Evolutionary conservation across 352 stramenopile species (phyloP).

Genomic region (Elongisporangium anandrum): DNA sequence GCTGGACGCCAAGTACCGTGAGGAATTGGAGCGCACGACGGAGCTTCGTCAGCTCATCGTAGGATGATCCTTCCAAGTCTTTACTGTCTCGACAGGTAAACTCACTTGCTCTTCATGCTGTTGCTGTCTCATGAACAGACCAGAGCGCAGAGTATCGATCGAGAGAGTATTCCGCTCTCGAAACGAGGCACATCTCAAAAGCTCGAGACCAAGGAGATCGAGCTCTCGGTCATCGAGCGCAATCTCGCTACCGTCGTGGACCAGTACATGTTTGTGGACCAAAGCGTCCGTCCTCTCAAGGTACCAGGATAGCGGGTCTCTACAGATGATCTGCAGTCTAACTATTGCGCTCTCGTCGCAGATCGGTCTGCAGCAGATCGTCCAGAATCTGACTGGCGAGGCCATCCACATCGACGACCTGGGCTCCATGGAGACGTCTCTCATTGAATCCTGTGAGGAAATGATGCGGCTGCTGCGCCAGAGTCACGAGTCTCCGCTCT

Average conservation of each 20-base stretch:
- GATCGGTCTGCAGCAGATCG: conserved; percentile 78
- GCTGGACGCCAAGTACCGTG: conserved; percentile 56
- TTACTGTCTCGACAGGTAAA: too few relatives aligned
- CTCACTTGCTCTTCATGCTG: conserved; percentile 1
- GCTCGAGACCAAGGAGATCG: conserved; percentile 65
- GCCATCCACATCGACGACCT: conserved; percentile 71
- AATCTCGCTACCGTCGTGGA: conserved; percentile 66
- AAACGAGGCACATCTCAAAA: conserved; percentile 61
- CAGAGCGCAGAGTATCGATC: conserved; percentile 38
- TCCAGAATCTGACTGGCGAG: conserved; percentile 71
- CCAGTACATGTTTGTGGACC: conserved; percentile 81
- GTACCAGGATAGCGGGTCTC: conserved; percentile 16
- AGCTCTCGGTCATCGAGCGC: conserved; percentile 56
- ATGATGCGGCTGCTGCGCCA: conserved; percentile 70
- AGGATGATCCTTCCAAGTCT: conserved; percentile 6
- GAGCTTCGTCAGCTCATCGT: conserved; percentile 60
- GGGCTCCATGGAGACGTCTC: conserved; percentile 42
- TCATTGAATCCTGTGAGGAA: conserved; percentile 62
- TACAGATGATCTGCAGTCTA: conserved; percentile 1
- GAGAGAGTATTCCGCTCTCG: conserved; percentile 51
- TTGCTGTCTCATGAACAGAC: conserved; percentile 15
- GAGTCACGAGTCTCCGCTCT: conserved; percentile 6
- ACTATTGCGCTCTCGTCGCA: conserved; percentile 11
- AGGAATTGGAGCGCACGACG: conserved; percentile 49
- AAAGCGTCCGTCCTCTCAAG: conserved; percentile 73